A percentile compares a stretch with the other conserved stretches of the same genome.
These are phyloP conservation scores for Naganishia kalamii DNA, from an alignment of 768 basidiomycete genomes.

Conservation along the genomic window DNA sequence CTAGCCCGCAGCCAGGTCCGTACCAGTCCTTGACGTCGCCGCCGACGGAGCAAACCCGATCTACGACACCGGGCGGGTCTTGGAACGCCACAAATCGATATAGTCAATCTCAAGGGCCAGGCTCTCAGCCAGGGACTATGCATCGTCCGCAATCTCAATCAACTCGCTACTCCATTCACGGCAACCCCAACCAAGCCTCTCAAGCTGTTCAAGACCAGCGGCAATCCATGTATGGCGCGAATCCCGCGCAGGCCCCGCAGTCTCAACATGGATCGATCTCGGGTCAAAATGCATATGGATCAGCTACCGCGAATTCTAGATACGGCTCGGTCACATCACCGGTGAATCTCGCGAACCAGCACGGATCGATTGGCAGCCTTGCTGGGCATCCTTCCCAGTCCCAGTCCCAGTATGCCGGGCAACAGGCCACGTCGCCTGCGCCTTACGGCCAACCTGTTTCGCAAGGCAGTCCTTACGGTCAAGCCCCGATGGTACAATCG, in stretches of 20 bases:
- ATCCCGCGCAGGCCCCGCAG: neutral
- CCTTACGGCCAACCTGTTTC: neutral
- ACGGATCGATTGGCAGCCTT: conserved; percentile 1
- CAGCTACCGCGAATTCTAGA: neutral
- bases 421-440: neutral
- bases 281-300: neutral
- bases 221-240: neutral
- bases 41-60: neutral
- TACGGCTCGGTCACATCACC: neutral
- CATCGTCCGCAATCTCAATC: conserved; percentile 8
- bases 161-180: conserved; percentile 5
- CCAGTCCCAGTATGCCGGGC: neutral
- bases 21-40: conserved; percentile 17
- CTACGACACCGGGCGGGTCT: conserved; percentile 4
- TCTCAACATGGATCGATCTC: neutral
- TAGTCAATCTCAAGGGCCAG: neutral
- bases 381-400: neutral
- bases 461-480: neutral
- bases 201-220: neutral
- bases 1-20: conserved; percentile 54
- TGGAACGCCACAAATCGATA: conserved; percentile 2
- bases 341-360: neutral
- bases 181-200: neutral
- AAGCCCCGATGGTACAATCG: neutral
- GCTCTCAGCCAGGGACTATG: conserved; percentile 1